Evolutionary conservation across 2,329 filamentous ascomycete species (phyloP).

Genomic region (Pyrenochaeta sp.): DNA sequence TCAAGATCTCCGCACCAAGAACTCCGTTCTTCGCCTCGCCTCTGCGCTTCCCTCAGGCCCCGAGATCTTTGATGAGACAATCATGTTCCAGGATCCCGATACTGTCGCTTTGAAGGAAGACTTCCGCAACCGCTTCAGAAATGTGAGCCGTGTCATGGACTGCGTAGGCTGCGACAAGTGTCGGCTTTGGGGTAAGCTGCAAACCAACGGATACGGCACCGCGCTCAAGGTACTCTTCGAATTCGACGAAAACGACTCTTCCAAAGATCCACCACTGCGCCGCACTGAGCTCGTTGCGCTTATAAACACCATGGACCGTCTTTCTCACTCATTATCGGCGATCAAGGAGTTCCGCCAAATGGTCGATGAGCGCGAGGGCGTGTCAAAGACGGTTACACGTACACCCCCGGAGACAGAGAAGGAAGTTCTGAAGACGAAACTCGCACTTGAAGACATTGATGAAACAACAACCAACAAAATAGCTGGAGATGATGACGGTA

Average conservation of each 20-base stretch:
- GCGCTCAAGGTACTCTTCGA: slow-evolving; percentile 97
- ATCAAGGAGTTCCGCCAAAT: slow-evolving; percentile 74
- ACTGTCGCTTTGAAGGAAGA: slow-evolving; percentile 90
- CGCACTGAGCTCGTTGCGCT: slow-evolving; percentile 93
- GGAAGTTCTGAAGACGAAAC: slow-evolving; percentile 43
- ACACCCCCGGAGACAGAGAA: slow-evolving; percentile 28
- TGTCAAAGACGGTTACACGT: slow-evolving; percentile 24
- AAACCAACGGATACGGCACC: slow-evolving; percentile 93
- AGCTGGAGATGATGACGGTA: slow-evolving; percentile 47
- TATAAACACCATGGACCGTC: slow-evolving; percentile 90
- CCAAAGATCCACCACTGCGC: slow-evolving; percentile 75
- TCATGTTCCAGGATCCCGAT: slow-evolving; percentile 84
- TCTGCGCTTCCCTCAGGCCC: slow-evolving; percentile 71
- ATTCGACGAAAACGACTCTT: slow-evolving; percentile 74
- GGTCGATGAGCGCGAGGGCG: slow-evolving; percentile 52
- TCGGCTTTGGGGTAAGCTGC: slow-evolving; percentile 95
- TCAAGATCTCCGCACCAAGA: slow-evolving; percentile 81
- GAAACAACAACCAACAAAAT: slow-evolving; percentile 10
- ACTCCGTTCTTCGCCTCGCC: slow-evolving; percentile 81
- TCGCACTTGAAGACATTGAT: slow-evolving; percentile 26
- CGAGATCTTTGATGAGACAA: slow-evolving; percentile 89
- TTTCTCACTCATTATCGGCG: slow-evolving; percentile 81
- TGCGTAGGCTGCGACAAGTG: slow-evolving; percentile 99
- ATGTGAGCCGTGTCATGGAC: slow-evolving; percentile 96
- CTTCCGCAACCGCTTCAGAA: slow-evolving; percentile 96